Conservation (phyloP, 2,329 filamentous ascomycete species). For the Botrytis pseudocinerea region DNA sequence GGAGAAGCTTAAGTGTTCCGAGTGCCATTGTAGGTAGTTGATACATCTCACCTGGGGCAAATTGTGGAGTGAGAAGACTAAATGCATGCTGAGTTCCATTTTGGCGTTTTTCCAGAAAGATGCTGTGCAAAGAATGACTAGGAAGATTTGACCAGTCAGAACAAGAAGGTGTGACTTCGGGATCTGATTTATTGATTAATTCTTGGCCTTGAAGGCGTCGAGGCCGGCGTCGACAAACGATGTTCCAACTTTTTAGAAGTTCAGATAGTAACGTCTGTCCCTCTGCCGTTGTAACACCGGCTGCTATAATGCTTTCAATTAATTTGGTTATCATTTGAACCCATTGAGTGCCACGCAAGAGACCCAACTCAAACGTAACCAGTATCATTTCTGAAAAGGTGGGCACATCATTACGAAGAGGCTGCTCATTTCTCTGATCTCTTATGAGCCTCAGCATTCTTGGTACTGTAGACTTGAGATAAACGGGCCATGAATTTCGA, state of each 20-base stretch:
- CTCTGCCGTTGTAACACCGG: slow-evolving; percentile 20
- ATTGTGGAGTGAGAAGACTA: slow-evolving; percentile 30
- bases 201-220: slow-evolving; percentile 5
- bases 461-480: slow-evolving; percentile 27
- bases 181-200: slow-evolving; percentile 6
- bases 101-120: slow-evolving; percentile 11
- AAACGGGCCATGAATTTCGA: slow-evolving; percentile 28
- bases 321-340: slow-evolving; percentile 33
- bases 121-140: background rate
- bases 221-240: slow-evolving; percentile 31
- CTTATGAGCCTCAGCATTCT: slow-evolving; percentile 32
- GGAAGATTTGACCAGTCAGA: slow-evolving; percentile 36
- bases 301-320: slow-evolving; percentile 29
- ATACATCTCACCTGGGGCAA: slow-evolving; percentile 24
- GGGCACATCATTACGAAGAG: slow-evolving; percentile 33
- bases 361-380: slow-evolving; percentile 33
- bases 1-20: slow-evolving; percentile 36
- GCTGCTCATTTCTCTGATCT: slow-evolving; percentile 30
- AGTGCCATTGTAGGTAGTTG: slow-evolving; percentile 34
- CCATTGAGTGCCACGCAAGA: slow-evolving; percentile 36
- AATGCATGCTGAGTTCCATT: slow-evolving; percentile 31
- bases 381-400: slow-evolving; percentile 36
- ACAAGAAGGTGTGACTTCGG: slow-evolving; percentile 17
- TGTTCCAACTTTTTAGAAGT: slow-evolving; percentile 40
- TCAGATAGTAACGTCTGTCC: slow-evolving; percentile 30